Base-by-base conservation (phyloP, 805 yeast genomes). In the Cyberlindnera maritima region DNA sequence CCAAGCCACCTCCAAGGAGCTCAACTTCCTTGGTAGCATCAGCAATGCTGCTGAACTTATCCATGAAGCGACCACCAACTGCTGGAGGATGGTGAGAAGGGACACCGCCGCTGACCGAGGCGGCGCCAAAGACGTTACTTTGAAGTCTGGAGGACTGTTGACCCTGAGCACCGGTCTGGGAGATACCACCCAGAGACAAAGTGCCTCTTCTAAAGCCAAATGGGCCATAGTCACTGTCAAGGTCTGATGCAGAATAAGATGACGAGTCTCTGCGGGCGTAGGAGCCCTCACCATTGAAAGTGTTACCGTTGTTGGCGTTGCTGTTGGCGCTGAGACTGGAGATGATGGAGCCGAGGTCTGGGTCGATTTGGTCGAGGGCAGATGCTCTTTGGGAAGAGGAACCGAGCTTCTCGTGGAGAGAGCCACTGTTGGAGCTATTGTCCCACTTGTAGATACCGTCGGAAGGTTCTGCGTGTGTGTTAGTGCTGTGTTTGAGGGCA, bases 1-100 rank as follows among this genome's bases (percentile, higher is more conserved):
- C 72, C 44, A 78, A 58, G 12, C 73, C 75, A 43, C 69, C 68
- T 39, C 69, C 68, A 18, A 75, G 59, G 13, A 74, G 55, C 55
- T 82, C 88, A 38, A 81, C 70, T 54, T 83, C 89, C 56, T 85
- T 70, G 0, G 89, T 83, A 40, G 85, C 83, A 47, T 83, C 88
- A 7, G 85, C 83, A 15, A 83, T 83, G 2, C 80, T 69, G 7
- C 83, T 70, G 57, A 83, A 83, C 63, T 81, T 81, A 52, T 79
- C 83, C 51, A 83, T 66, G 57, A 83, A 83, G 41, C 77, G 69
- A 2, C 66, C 66, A 34, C 60, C 43, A 21, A 52, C 44, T 3
- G 62, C 35, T 28, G 54, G 19, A 32, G 59, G 57, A 29, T 64
- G 38, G 26, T 52, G 54, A 49, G 58, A 52, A 47, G 58, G 66